Evolutionary conservation across 495 filamentous ascomycete genomes (phyloP).

Genomic region (Neurospora sp.): DNA sequence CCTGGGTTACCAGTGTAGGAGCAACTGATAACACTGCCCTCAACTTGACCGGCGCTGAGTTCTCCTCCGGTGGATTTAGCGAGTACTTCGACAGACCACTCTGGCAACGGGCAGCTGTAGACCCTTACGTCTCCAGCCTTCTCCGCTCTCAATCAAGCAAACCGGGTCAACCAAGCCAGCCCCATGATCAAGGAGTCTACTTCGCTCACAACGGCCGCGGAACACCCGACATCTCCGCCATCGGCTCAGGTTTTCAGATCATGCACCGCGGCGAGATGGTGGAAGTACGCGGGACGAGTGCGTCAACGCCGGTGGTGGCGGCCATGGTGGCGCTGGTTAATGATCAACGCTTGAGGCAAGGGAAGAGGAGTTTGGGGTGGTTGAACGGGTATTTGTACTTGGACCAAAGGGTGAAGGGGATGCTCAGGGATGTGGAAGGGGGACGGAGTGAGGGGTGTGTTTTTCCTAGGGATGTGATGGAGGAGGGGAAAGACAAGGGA

Average conservation of each 20-base stretch:
- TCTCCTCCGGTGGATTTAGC: slow-evolving; percentile 63
- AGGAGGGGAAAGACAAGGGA: background rate
- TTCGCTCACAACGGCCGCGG: slow-evolving; percentile 56
- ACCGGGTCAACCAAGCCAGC: background rate
- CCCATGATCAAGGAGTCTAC: slow-evolving; percentile 28
- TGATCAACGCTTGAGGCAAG: slow-evolving; percentile 27
- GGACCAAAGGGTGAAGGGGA: slow-evolving; percentile 7
- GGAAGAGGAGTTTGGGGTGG: slow-evolving; percentile 31
- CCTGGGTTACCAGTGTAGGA: slow-evolving; percentile 71
- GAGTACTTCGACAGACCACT: slow-evolving; percentile 52
- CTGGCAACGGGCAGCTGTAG: slow-evolving; percentile 54
- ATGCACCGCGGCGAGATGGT: slow-evolving; percentile 18
- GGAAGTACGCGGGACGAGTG: slow-evolving; percentile 32
- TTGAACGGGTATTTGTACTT: slow-evolving; percentile 29
- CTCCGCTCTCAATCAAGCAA: background rate
- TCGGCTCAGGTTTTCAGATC: slow-evolving; percentile 30
- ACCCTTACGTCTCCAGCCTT: slow-evolving; percentile 36
- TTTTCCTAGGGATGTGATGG: slow-evolving; percentile 15
- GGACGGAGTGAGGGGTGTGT: slow-evolving; percentile 26
- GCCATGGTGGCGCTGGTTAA: slow-evolving; percentile 30
- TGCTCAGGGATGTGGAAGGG: slow-evolving; percentile 22
- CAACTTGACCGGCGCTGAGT: slow-evolving; percentile 46
- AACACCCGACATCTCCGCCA: slow-evolving; percentile 56
- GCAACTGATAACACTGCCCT: slow-evolving; percentile 49
- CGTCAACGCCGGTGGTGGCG: slow-evolving; percentile 32